Base-by-base conservation (phyloP, 1,139 yeast species). In the Lodderomyces metapsilosis region DNA sequence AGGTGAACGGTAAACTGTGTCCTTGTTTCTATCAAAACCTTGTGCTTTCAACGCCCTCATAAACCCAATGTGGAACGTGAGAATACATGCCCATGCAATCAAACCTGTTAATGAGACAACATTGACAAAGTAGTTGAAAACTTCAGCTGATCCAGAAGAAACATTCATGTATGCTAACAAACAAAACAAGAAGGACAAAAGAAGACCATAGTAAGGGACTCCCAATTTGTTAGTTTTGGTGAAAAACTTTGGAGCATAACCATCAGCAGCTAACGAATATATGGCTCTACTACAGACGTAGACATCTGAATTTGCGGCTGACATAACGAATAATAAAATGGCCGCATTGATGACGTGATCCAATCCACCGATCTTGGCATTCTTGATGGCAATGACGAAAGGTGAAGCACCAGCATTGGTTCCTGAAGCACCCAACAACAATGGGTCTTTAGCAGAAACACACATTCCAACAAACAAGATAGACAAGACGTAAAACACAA, bases 351-450 rank as follows among this genome's bases (percentile, higher is more conserved):
- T 66, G 35, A 71, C 70, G 46, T 71, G 75, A 53, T 71, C 74
- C 52, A 71, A 66, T 12, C 74, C 76, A 12, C 40, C 34, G 38
- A 71, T 71, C 40, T 58, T 52, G 24, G 77, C 76, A 50, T 71
- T 71, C 45, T 64, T 68, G 51, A 71, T 71, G 42, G 76, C 77
- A 61, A 71, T 71, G 43, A 71, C 77, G 47, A 85, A 85, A 34
- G 95, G 94, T 13, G 92, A 84, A n/a, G 91, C 88, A 43, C 84
- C 73, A 13, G 88, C 88, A 43, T 78, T 71, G 11, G 75, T 71
- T 25, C 77, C 74, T 10, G 59, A 49, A 9, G 58, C 57, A 42
- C 49, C 44, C 20, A 62, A 47, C 52, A 82, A 71, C 46, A 68
- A 59, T 33, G 80, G 78, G 60, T 84, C 91, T 52, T 73, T 76